A percentile compares a stretch with the other conserved stretches of the same genome.
phyloP scores from a whole-genome alignment of 2,329 filamentous ascomycete genomes.

The Fusarium anguioides region DNA sequence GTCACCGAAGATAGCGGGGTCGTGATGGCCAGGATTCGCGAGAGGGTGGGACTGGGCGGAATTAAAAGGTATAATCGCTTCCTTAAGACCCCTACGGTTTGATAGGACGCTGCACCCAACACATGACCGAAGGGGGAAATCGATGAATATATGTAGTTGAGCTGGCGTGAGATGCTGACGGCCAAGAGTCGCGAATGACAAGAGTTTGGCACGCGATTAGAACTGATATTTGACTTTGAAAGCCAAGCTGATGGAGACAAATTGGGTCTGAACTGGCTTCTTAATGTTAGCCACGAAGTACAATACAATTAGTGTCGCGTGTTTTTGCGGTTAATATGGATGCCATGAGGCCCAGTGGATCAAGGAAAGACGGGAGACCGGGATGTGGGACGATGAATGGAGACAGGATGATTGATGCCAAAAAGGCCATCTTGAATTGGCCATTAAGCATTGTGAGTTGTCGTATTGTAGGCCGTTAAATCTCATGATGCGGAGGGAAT shows the following conservation, averaged over 20 bases:
- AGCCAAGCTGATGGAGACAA: constrained; percentile 31
- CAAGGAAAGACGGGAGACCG: constrained; percentile 38
- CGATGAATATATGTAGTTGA: constrained; percentile 15
- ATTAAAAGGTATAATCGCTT: constrained; percentile 37
- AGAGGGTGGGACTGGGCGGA: constrained; percentile 38
- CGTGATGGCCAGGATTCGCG: constrained; percentile 31
- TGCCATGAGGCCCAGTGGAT: constrained; percentile 41
- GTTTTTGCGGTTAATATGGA: constrained; percentile 46
- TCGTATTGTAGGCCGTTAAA: constrained; percentile 13
- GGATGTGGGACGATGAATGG: constrained; percentile 45
- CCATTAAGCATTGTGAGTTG: constrained; percentile 30
- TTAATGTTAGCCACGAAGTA: constrained; percentile 41
- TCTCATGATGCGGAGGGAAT: constrained; percentile 11
- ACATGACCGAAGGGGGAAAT: constrained; percentile 37
- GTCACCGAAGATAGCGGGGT: constrained; percentile 39
- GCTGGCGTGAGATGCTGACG: constrained; percentile 1
- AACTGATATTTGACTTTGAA: constrained; percentile 1
- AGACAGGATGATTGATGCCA: constrained; percentile 24
- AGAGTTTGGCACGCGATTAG: constrained; percentile 13
- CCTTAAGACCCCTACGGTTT: constrained; percentile 38
- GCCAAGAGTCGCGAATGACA: constrained; percentile 15
- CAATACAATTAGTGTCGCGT: constrained; percentile 40
- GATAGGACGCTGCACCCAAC: constrained; percentile 30
- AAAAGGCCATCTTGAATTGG: constrained; percentile 32
- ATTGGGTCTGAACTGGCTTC: constrained; percentile 31